Evolutionary conservation across 1,139 yeast genomes (phyloP).

Genomic region (Debaryomyces robertsiae): DNA sequence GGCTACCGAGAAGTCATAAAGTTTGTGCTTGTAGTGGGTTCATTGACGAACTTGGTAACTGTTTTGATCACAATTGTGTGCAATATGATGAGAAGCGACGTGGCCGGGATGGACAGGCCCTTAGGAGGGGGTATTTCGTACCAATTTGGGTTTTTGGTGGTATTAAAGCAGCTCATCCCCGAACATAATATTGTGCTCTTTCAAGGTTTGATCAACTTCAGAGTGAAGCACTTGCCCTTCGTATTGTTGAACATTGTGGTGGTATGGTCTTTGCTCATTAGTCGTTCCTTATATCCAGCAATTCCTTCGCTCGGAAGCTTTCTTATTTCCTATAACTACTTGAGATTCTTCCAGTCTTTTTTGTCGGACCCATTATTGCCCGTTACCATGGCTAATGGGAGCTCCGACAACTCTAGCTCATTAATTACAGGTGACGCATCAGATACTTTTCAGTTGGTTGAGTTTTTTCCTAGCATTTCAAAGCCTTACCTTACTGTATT

Average conservation of each 20-base stretch:
- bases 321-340: slow-evolving; percentile 68
- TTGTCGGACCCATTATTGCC: slow-evolving; percentile 42
- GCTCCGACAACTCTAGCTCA: slow-evolving; percentile 20
- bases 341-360: slow-evolving; percentile 70
- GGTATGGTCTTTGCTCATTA: slow-evolving; percentile 44
- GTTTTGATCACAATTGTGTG: slow-evolving; percentile 43
- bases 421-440: slow-evolving; percentile 79
- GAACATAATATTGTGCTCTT: slow-evolving; percentile 79
- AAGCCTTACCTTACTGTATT: slow-evolving; percentile 57
- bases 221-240: slow-evolving; percentile 77
- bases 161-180: slow-evolving; percentile 84
- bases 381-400: slow-evolving; percentile 31
- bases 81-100: slow-evolving; percentile 41
- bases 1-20: slow-evolving; percentile 61
- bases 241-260: slow-evolving; percentile 51
- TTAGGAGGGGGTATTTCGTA: slow-evolving; percentile 76
- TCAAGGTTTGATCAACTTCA: slow-evolving; percentile 61
- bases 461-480: slow-evolving; percentile 70
- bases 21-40: slow-evolving; percentile 59
- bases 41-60: slow-evolving; percentile 60
- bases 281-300: slow-evolving; percentile 52
- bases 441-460: slow-evolving; percentile 80
- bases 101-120: slow-evolving; percentile 45
- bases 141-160: slow-evolving; percentile 77
- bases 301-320: slow-evolving; percentile 73